Conservation (phyloP, 768 basidiomycete genomes). For the Tricholoma hemisulphureum region DNA sequence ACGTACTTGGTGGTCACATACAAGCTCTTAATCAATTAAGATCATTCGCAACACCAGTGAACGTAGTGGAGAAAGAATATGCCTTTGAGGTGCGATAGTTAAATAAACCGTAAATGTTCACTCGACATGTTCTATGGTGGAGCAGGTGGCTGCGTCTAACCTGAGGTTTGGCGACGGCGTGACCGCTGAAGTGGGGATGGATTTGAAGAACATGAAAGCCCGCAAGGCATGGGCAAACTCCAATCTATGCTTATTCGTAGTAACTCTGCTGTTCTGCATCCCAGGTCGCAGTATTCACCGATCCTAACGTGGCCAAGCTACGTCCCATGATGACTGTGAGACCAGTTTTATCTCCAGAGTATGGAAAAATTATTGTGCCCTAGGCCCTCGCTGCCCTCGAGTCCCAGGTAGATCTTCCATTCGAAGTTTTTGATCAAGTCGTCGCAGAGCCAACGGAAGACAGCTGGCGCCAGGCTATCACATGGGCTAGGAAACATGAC, state of each 20-base stretch:
- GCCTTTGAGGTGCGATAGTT: constrained; percentile 71
- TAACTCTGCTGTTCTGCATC: not conserved
- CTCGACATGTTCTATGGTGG: not conserved
- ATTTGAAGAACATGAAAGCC: constrained; percentile 90
- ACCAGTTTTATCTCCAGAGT: constrained; percentile 8
- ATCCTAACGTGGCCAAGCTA: constrained; percentile 78
- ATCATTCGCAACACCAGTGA: constrained; percentile 75
- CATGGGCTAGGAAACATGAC: constrained; percentile 82
- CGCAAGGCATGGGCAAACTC: constrained; percentile 54
- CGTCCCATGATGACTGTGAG: constrained; percentile 79
- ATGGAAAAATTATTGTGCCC: not conserved
- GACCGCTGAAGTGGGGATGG: constrained; percentile 89
- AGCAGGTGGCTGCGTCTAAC: constrained; percentile 81
- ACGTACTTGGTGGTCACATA: constrained; percentile 40
- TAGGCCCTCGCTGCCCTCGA: constrained; percentile 82
- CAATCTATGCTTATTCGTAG: constrained; percentile 4
- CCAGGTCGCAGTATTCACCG: constrained; percentile 93
- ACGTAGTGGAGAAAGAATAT: constrained; percentile 77
- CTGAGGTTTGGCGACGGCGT: constrained; percentile 89
- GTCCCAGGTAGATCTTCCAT: constrained; percentile 70
- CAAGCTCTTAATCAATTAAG: constrained; percentile 62
- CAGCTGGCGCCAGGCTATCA: constrained; percentile 85
- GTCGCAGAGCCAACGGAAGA: constrained; percentile 91
- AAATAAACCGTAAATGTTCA: not conserved
- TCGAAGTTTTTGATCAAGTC: constrained; percentile 78